A percentile compares a stretch with the other conserved stretches of the same genome.
phyloP scores from a whole-genome alignment of 2,329 filamentous ascomycete genomes.

The Pestalotiopsis sp. region DNA sequence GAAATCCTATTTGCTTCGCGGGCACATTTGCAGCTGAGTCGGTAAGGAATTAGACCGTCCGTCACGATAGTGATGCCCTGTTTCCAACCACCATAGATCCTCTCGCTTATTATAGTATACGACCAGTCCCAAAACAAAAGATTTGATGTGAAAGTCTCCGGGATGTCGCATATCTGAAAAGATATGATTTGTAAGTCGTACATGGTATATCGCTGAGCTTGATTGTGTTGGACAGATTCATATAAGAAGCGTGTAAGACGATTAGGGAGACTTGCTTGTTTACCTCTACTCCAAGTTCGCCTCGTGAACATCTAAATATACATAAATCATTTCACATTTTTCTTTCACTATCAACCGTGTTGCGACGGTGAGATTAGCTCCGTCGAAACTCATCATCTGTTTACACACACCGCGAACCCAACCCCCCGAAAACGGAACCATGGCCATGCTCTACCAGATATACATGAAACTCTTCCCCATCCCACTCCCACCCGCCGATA shows the following conservation, averaged over 20 bases:
- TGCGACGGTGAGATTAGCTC: too few species aligned
- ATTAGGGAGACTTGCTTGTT: too few species aligned
- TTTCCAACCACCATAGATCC: not conserved
- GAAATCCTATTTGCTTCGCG: not conserved
- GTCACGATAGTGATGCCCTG: not conserved
- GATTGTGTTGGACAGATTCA: too few species aligned
- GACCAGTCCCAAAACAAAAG: not conserved
- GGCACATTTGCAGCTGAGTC: not conserved
- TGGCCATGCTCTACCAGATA: conserved; percentile 20
- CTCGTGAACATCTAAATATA: too few species aligned
- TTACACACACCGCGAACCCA: not conserved
- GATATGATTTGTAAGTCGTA: not conserved
- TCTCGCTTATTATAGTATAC: not conserved
- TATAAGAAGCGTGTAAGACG: too few species aligned
- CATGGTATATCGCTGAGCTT: too few species aligned
- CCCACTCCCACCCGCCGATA: conserved; percentile 17
- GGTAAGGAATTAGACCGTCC: not conserved
- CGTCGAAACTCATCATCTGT: not conserved
- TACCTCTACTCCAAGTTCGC: too few species aligned
- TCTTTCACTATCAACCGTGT: too few species aligned
- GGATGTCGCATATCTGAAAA: not conserved
- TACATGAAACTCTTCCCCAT: conserved; percentile 29
- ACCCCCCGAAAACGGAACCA: not conserved
- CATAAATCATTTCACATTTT: too few species aligned
- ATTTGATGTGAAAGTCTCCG: not conserved